Base-by-base conservation (phyloP, 306 rosid genomes). In the Sindora glabra region DNA sequence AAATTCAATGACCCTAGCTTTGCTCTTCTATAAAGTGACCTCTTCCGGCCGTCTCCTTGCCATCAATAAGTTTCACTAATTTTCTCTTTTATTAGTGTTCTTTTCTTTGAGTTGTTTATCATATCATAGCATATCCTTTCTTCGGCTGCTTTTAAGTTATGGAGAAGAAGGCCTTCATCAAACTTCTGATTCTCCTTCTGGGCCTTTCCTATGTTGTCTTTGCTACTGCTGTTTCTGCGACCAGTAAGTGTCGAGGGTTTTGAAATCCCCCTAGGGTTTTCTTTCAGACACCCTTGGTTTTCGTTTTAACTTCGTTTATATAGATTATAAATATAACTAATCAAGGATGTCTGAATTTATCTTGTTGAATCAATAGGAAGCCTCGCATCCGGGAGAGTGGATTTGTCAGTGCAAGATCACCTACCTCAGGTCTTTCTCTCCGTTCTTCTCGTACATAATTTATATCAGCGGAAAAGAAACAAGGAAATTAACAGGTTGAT, bases 211-310 rank as follows among this genome's bases (percentile, higher is more conserved):
- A 5, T 6, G 24, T 53, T 45, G 36, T 53, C 8, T 53, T 52
- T 60, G 68, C 47, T 29, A 25, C 45, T 51, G 56, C 68, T 18
- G 68, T 65, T 51, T 73, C 77, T 18, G 64, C 59, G 18, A 65
- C 73, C 8, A 59, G 77, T 73, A 34, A 59, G 77, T 73, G 50
- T 59, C 63, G 23, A 72, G 67, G 67, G 62, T n/a, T n/a, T n/a
- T n/a, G n/a, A n/a, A n/a, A n/a, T n/a, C n/a, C n/a, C n/a, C n/a
- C n/a, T n/a, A n/a, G n/a, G n/a, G n/a, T n/a, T n/a, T n/a, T n/a
- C n/a, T n/a, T n/a, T n/a, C n/a, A n/a, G n/a, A n/a, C n/a, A n/a
- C n/a, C n/a, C n/a, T n/a, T n/a, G n/a, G n/a, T n/a, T n/a, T n/a
- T n/a, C n/a, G n/a, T 14, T 56, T 6, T 30, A 18, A 1, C 1